Evolutionary conservation across 78 protist genomes (phyloP), one percentile per base, ranked within the genome.

Genomic region (Cavenderia fasciculata): DNA sequence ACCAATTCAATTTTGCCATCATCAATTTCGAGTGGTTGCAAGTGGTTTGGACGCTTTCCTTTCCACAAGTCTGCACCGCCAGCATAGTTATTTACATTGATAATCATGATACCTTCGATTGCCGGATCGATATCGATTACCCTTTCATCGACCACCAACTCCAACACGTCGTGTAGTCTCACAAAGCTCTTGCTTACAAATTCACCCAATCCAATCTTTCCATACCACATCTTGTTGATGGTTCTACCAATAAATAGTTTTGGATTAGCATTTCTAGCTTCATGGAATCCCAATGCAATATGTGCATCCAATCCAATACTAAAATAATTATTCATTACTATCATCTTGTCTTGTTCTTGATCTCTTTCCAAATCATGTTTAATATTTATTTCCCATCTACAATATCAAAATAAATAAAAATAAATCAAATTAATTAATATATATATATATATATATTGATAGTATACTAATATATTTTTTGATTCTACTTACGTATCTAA

Each of bases 221-320:
- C 71, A 47, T 96, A 96, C 89, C 78, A 56, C 14, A 94, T 25
- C 34, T 86, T 79, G 33, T 94, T 94, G 3, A 57, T 40, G 4
- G 69, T 43, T 52, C 94, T 78, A 5, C 89, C 86, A 10, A 59
- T 54, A 71, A 92, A 94, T 5, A 59, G 61, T 47, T 82, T 75
- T 12, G 95, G 95, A 59, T 92, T 56, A 33, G 70, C 69, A 56
- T 68, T 71, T 19, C 94, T 52, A 6, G 74, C 91, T 14, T 46
- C 40, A 74, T 96, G 95, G 86, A 94, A 94, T 33, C 82, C 74
- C 33, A 86, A 86, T 2, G 96, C 94, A 3, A 92, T 74, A 1
- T 40, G 6, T 11, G 96, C 96, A 59, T 96, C 97, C n/a, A 79
- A 72, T 10, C 98, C 98, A 21, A 96, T 38, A 12, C 77, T 44